Conservation (phyloP, 2,329 filamentous ascomycete species). For the Hypoxylon sp. region DNA sequence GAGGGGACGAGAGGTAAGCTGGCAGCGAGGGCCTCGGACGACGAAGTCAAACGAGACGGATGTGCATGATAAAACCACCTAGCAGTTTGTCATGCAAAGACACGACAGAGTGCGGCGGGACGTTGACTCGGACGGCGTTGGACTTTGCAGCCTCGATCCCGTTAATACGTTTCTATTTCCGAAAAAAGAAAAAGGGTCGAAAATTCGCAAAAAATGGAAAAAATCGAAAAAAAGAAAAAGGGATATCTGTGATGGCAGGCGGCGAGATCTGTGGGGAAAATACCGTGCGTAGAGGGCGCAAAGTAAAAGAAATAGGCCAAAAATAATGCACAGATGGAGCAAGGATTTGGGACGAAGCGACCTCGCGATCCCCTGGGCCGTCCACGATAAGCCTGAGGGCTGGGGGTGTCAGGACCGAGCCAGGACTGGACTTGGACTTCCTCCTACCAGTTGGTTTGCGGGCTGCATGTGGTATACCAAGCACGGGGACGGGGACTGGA, state of each 20-base stretch:
- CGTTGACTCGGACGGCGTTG: slow-evolving; percentile 17
- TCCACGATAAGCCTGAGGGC: slow-evolving; percentile 36
- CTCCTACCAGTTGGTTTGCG: slow-evolving; percentile 27
- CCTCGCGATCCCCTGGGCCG: slow-evolving; percentile 33
- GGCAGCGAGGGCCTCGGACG: slow-evolving; percentile 11
- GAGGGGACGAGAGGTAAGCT: slow-evolving; percentile 10
- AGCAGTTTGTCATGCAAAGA: slow-evolving; percentile 9
- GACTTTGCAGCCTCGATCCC: slow-evolving; percentile 16
- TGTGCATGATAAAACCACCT: slow-evolving; percentile 1
- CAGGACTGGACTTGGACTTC: slow-evolving; percentile 20
- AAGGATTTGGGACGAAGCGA: slow-evolving; percentile 34
- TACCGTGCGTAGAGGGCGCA: slow-evolving; percentile 30
- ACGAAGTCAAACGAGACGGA: slow-evolving; percentile 23
- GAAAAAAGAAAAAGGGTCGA: too few species aligned
- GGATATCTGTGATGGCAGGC: slow-evolving; percentile 31
- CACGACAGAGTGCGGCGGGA: slow-evolving; percentile 12
- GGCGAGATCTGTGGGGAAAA: slow-evolving; percentile 29
- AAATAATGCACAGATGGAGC: slow-evolving; percentile 32
- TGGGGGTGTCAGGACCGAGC: slow-evolving; percentile 29
- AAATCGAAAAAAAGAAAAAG: slow-evolving; percentile 26
- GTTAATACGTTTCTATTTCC: slow-evolving; percentile 28
- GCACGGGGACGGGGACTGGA: slow-evolving; percentile 1
- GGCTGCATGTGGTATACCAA: slow-evolving; percentile 8
- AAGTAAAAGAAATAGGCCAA: slow-evolving; percentile 22
- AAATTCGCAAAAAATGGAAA: neutral